Evolutionary conservation across 768 basidiomycete genomes (phyloP), one percentile per base, ranked within the genome.

Genomic region (Russula dissimulans): DNA sequence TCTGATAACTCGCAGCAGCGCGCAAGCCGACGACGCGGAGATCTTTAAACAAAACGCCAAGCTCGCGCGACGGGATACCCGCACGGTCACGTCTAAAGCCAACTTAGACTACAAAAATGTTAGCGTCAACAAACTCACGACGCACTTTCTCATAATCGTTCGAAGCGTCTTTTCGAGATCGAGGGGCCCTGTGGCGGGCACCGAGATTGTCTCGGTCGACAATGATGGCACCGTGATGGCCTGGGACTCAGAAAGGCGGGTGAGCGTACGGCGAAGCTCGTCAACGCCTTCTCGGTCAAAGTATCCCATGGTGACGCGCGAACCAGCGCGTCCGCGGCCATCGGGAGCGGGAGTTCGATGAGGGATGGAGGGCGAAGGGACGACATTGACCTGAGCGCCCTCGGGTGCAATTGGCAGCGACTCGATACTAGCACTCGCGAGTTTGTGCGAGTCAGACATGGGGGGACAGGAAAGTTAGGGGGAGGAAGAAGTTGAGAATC

Each of bases 21-120:
- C 85, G 85, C 7, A 82, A 65, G 3, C 85, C 87, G 26, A 80
- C 75, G 7, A 88, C 87, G 0, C 73, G 74, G 17, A 89, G 76
- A 38, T 82, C 71, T 54, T 80, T 68, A 61, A 88, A 87, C 45
- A 77, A 62, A 11, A 88, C 83, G 0, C 86, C 86, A 4, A 87
- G 78, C 52, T 81, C 75, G 26, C 85, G 77, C 1, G 71, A 58
- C 62, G 77, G 76, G 61, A 83, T 78, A n/a, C 77, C 75, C 0
- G 77, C 74, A 61, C 80, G 75, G 7, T 76, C 76, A 26, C 70
- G 74, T 62, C 84, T 85, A 52, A 4, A 4, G 26, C 15, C 3
- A 12, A 36, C 3, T 48, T 6, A 38, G 14, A 26, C 22, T 26
- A 26, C 18, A 0, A 43, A 8, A 34, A 50, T 18, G 36, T 11